A percentile compares a stretch with the other conserved stretches of the same genome.
These are phyloP conservation scores for Russula sp. DNA, from an alignment of 768 basidiomycete species.

Conservation along the genomic window DNA sequence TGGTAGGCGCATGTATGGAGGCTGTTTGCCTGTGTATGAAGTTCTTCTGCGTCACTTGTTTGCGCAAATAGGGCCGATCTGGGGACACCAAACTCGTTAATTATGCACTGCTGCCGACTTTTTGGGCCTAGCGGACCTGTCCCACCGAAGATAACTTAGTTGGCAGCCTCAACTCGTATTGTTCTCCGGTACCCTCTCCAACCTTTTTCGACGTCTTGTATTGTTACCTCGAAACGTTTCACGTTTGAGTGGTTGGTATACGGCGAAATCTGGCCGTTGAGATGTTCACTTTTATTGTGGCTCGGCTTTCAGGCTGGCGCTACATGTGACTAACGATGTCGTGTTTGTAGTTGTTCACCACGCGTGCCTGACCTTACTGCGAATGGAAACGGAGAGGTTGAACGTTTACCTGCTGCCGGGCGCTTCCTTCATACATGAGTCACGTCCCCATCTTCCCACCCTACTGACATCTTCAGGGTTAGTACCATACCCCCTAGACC, in stretches of 20 bases:
- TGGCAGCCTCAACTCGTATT: not conserved
- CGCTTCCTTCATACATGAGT: not conserved
- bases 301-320: not conserved
- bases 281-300: not conserved
- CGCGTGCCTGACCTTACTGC: conserved; percentile 8
- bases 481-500: not conserved
- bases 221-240: not conserved
- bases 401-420: not conserved
- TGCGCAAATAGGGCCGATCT: not conserved
- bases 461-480: not conserved
- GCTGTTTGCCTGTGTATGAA: not conserved
- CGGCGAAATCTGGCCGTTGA: not conserved
- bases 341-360: not conserved
- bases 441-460: not conserved
- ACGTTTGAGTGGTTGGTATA: not conserved
- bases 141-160: not conserved
- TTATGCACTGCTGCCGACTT: not conserved
- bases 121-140: not conserved
- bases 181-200: not conserved
- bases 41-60: not conserved
- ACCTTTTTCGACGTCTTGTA: not conserved
- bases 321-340: not conserved
- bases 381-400: not conserved
- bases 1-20: conserved; percentile 10
- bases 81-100: not conserved